Evolutionary conservation across 495 filamentous ascomycete genomes (phyloP), one percentile per base, ranked within the genome.

Genomic region (Clohesyomyces aquaticus): DNA sequence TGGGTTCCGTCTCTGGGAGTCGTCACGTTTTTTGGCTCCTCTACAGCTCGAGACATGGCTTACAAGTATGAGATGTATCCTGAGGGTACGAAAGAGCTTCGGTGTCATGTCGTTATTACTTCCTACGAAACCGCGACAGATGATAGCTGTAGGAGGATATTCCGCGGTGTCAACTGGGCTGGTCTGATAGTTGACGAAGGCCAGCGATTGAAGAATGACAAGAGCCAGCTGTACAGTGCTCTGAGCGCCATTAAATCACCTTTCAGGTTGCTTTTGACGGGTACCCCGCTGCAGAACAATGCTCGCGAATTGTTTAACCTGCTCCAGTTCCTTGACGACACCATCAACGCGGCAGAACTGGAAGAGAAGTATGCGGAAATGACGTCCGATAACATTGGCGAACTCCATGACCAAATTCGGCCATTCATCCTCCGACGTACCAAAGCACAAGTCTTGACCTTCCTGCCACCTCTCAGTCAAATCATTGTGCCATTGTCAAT

Each of bases 151-250:
- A 80, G 80, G 19, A 75, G 70, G 29, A 81, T 87, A 19, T 88
- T 98, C 59, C 77, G 78, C 8, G 76, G 71, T 19, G 82, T 93
- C 19, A 85, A 84, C 21, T 99, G 95, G 95, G 86, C 86, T 50
- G 93, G 89, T 4, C 76, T 99, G 28, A 82, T 99, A 41, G 91
- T 98, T 11, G 95, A 99, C 69, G 95, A 99, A 78, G 95, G 94
- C 12, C 95, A 99, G 70, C 86, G 95, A 3, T 79, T 99, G 49
- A 99, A 99, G 75, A 98, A 94, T 63, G 93, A 97, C 67, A 86
- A 88, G 69, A 92, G 87, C 43, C 77, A 84, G 10, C 85, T 97
- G 3, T 97, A 97, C 73, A 79, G 78, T 49, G 83, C 88, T 3
- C 80, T 99, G 12, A 82, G 77, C 22, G 77, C 80, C 8, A 81